Percentiles rank a stretch among this genome's conserved stretches.
Evolutionary conservation across 2,329 filamentous ascomycete genomes (phyloP).

Genomic region (Penicillium freii): DNA sequence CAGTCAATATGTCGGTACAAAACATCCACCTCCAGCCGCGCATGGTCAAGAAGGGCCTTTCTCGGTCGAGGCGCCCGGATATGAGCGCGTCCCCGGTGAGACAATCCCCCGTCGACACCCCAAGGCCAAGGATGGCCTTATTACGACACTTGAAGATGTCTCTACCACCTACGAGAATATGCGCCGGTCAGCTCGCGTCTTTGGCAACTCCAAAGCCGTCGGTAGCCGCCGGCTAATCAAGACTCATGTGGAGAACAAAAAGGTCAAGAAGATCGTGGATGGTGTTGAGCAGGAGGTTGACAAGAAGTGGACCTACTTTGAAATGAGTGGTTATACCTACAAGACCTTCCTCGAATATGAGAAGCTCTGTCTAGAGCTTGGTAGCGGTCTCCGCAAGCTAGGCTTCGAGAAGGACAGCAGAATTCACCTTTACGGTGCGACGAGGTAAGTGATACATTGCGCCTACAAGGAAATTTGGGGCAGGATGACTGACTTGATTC

Average conservation of each 20-base stretch:
- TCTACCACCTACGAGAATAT: slow-evolving; percentile 78
- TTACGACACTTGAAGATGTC: slow-evolving; percentile 66
- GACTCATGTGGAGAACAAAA: slow-evolving; percentile 80
- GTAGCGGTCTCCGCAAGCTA: slow-evolving; percentile 70
- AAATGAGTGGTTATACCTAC: slow-evolving; percentile 75
- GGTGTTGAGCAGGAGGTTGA: slow-evolving; percentile 76
- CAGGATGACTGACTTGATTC: slow-evolving; percentile 15
- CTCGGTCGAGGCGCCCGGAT: slow-evolving; percentile 69
- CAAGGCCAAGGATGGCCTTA: slow-evolving; percentile 67
- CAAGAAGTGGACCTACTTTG: slow-evolving; percentile 89
- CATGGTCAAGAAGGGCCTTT: slow-evolving; percentile 68
- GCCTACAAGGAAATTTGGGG: neutral
- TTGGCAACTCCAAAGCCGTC: slow-evolving; percentile 63
- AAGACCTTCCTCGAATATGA: slow-evolving; percentile 78
- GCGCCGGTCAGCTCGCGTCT: slow-evolving; percentile 63
- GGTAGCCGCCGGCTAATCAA: slow-evolving; percentile 72
- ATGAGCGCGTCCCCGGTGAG: slow-evolving; percentile 70
- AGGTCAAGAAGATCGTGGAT: slow-evolving; percentile 83
- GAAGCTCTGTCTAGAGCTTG: slow-evolving; percentile 65
- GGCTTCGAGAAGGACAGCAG: slow-evolving; percentile 67
- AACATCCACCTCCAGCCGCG: slow-evolving; percentile 41
- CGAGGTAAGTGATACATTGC: slow-evolving; percentile 57
- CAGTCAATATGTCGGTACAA: slow-evolving; percentile 34
- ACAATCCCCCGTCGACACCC: slow-evolving; percentile 77
- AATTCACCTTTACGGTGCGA: slow-evolving; percentile 81